Percentiles rank a stretch among this genome's conserved stretches.
phyloP scores from a whole-genome alignment of 352 stramenopile genomes.

The Phytophthora litchii region DNA sequence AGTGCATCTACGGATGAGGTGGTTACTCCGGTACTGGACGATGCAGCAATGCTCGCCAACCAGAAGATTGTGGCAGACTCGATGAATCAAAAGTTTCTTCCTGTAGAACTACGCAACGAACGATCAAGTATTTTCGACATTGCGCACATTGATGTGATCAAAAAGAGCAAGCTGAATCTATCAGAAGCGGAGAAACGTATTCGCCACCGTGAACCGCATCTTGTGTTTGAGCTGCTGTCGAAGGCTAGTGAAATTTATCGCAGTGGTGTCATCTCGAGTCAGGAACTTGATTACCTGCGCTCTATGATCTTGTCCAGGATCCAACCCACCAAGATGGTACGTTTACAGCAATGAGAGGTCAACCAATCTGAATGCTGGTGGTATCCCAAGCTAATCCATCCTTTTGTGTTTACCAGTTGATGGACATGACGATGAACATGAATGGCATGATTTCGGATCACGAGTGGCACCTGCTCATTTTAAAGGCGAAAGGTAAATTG shows the following conservation, averaged over 20 bases:
- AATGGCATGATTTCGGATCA: conserved; percentile 87
- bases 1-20: conserved; percentile 62
- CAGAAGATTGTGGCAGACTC: conserved; percentile 81
- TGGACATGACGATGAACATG: conserved; percentile 86
- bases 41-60: conserved; percentile 60
- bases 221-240: conserved; percentile 81
- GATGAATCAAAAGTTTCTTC: conserved; percentile 86
- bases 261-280: conserved; percentile 75
- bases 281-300: conserved; percentile 77
- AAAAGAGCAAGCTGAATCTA: conserved; percentile 81
- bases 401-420: conserved; percentile 47
- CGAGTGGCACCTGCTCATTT: conserved; percentile 83
- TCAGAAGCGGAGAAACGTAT: conserved; percentile 85
- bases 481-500: conserved; percentile 76
- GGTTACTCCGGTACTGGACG: conserved; percentile 58
- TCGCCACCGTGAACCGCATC: conserved; percentile 79
- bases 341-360: conserved; percentile 11
- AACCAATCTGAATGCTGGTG: background rate
- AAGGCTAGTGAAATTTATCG: conserved; percentile 89
- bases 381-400: conserved; percentile 5
- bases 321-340: conserved; percentile 83
- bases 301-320: conserved; percentile 83
- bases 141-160: conserved; percentile 83
- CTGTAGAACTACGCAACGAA: conserved; percentile 62
- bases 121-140: conserved; percentile 67